phyloP scores from a whole-genome alignment of 768 basidiomycete species.

The Mycena rebaudengoi region DNA sequence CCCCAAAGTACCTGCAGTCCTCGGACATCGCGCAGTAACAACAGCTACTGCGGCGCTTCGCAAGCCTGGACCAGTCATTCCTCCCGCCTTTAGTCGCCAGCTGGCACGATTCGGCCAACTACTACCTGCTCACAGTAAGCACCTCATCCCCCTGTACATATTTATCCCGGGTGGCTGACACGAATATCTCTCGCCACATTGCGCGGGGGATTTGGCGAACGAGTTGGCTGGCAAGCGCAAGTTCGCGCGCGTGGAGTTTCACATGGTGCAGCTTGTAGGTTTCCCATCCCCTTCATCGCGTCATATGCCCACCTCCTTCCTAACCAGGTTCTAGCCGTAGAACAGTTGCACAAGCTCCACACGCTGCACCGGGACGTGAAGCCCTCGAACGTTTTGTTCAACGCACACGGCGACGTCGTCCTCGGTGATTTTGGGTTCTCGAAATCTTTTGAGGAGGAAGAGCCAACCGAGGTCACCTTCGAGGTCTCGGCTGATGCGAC shows the following conservation, averaged over 20 bases:
- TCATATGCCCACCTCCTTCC: not conserved
- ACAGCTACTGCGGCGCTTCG: not conserved
- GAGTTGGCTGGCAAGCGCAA: not conserved
- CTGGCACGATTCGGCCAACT: not conserved
- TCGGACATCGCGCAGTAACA: not conserved
- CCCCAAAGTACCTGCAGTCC: not conserved
- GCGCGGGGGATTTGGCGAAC: conserved; percentile 26
- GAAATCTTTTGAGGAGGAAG: not conserved
- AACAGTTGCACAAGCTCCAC: conserved; percentile 16
- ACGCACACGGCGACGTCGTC: conserved; percentile 23
- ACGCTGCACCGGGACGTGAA: conserved; percentile 34
- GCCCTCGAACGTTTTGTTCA: conserved; percentile 31
- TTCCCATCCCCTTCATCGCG: not conserved
- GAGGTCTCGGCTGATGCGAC: conserved; percentile 6
- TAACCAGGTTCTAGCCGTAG: conserved; percentile 23
- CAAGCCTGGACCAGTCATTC: not conserved
- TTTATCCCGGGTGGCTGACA: not conserved
- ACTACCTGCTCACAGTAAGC: conserved; percentile 1
- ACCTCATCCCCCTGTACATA: not conserved
- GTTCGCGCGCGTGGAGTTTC: conserved; percentile 24
- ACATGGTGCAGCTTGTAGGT: conserved; percentile 36
- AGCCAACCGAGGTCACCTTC: not conserved
- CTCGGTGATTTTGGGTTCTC: conserved; percentile 29
- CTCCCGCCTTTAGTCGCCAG: not conserved
- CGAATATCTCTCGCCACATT: not conserved